Percentiles rank a stretch among this genome's conserved stretches.
Conservation (phyloP, 345 rosid genomes). For the Brassica napus region DNA sequence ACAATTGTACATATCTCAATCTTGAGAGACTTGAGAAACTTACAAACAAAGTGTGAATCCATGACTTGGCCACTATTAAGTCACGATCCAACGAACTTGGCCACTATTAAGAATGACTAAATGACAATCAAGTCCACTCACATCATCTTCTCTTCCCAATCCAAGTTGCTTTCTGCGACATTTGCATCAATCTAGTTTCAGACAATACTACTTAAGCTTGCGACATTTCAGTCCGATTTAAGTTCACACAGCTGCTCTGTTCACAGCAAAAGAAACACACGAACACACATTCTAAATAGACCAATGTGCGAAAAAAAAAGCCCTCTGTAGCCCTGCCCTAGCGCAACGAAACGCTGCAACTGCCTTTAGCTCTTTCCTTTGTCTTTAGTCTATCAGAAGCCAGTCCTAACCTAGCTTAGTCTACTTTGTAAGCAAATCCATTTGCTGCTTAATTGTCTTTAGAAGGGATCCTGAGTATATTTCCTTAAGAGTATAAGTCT, state of each 20-base stretch:
- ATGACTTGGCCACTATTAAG: slow-evolving; percentile 41
- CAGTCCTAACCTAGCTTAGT: too few species aligned
- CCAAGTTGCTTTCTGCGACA: slow-evolving; percentile 79
- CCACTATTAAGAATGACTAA: slow-evolving; percentile 55
- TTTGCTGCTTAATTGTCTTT: too few species aligned
- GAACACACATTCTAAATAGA: background rate
- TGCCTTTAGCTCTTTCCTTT: too few species aligned
- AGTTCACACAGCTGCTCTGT: slow-evolving; percentile 12
- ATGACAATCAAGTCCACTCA: slow-evolving; percentile 73
- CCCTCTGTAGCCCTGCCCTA: slow-evolving; percentile 77
- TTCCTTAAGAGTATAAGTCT: too few species aligned
- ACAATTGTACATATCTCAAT: slow-evolving; percentile 15
- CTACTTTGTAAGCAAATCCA: too few species aligned
- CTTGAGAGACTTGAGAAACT: background rate
- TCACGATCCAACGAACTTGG: slow-evolving; percentile 53
- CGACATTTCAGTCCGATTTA: too few species aligned
- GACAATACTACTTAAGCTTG: too few species aligned
- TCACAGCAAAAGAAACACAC: slow-evolving; percentile 20
- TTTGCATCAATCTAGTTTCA: slow-evolving; percentile 26
- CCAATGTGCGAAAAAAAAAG: slow-evolving; percentile 12
- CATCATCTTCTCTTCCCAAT: too few species aligned
- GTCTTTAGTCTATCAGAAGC: too few species aligned
- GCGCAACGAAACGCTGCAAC: too few species aligned
- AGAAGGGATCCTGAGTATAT: too few species aligned
- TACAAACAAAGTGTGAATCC: slow-evolving; percentile 17